phyloP scores from a whole-genome alignment of 345 rosid species.

The Rhizophora apiculata region DNA sequence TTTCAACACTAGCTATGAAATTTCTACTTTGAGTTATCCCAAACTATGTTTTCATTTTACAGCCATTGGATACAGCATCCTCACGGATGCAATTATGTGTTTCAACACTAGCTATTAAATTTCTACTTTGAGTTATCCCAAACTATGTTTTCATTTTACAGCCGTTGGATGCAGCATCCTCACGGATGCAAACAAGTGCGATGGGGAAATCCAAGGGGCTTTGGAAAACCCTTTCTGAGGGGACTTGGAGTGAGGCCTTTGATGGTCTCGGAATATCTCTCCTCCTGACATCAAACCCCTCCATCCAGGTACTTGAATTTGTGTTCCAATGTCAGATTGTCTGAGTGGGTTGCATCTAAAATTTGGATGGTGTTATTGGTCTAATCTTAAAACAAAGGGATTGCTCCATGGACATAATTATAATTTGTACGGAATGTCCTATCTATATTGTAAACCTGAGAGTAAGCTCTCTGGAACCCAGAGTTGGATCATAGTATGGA shows the following conservation, averaged over 20 bases:
- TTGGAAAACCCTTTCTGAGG: slow-evolving; percentile 26
- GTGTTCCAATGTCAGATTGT: background rate
- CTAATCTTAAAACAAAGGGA: background rate
- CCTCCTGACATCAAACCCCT: slow-evolving; percentile 29
- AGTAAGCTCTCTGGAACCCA: too few relatives aligned
- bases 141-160: slow-evolving; percentile 3
- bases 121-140: background rate
- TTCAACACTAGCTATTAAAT: background rate
- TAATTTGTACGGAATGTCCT: too few relatives aligned
- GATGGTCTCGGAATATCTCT: slow-evolving; percentile 29
- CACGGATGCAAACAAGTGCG: slow-evolving; percentile 28
- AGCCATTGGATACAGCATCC: slow-evolving; percentile 32
- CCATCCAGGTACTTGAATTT: slow-evolving; percentile 23
- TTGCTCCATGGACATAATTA: background rate
- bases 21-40: background rate
- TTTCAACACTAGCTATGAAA: background rate
- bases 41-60: background rate
- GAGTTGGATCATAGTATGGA: too few relatives aligned
- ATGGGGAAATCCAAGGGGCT: slow-evolving; percentile 26
- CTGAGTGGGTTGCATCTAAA: background rate
- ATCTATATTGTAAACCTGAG: too few relatives aligned
- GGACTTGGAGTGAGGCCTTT: slow-evolving; percentile 25
- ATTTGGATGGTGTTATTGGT: background rate
- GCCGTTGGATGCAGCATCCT: slow-evolving; percentile 30
- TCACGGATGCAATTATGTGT: slow-evolving; percentile 34